Evolutionary conservation across 116 monocot species (phyloP).

Genomic region (Papilionanthe hybrid): DNA sequence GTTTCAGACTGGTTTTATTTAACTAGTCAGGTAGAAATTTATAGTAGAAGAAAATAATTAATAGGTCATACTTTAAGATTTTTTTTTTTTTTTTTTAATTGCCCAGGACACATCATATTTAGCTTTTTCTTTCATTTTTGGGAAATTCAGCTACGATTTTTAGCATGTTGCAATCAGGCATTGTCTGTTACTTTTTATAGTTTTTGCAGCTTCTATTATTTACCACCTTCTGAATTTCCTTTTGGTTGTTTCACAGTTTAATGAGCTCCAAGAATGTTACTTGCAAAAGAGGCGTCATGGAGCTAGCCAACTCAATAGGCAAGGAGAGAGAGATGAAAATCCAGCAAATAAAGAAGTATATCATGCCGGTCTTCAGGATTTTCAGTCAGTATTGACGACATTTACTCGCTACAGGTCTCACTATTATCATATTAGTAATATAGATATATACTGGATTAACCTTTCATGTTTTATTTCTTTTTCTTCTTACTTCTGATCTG

Average conservation of each 20-base stretch:
- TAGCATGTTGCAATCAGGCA: neutral
- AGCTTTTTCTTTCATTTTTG: neutral
- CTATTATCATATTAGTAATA: constrained; percentile 6
- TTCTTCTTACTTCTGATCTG: constrained; percentile 1
- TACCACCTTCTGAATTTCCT: constrained; percentile 2
- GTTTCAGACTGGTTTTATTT: no score
- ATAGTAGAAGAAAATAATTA: no score
- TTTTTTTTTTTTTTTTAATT: neutral
- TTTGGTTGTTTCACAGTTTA: constrained; percentile 57
- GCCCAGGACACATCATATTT: neutral
- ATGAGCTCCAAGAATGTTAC: constrained; percentile 95
- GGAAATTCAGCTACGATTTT: neutral
- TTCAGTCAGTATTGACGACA: constrained; percentile 93
- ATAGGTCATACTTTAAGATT: neutral
- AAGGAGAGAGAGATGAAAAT: constrained; percentile 62
- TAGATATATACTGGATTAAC: neutral
- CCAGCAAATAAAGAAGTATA: constrained; percentile 70
- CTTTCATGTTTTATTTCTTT: constrained; percentile 2
- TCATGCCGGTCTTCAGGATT: constrained; percentile 83
- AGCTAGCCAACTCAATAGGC: constrained; percentile 30
- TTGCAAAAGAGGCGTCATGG: constrained; percentile 75
- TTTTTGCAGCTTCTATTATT: constrained; percentile 2
- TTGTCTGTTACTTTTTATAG: neutral
- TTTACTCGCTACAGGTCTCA: constrained; percentile 94
- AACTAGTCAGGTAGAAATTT: no score